Evolutionary conservation across 2,329 filamentous ascomycete species (phyloP).

Genomic region (Talaromyces piceae): DNA sequence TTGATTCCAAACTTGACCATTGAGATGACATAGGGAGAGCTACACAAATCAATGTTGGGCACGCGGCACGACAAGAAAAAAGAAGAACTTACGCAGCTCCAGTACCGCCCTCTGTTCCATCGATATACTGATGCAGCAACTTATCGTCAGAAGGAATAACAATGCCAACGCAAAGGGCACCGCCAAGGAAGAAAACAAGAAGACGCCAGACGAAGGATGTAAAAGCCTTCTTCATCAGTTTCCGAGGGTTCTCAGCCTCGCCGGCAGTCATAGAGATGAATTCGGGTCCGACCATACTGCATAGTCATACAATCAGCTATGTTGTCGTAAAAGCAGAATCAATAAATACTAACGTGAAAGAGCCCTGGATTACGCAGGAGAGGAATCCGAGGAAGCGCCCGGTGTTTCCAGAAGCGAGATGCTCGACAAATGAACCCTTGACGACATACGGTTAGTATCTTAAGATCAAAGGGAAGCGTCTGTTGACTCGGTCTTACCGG

Average conservation of each 20-base stretch:
- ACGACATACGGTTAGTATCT: not conserved
- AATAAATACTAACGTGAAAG: constrained; percentile 49
- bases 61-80: not conserved
- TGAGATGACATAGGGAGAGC: constrained; percentile 64
- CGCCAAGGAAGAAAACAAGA: constrained; percentile 66
- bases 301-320: constrained; percentile 9
- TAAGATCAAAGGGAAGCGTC: not conserved
- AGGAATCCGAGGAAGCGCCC: constrained; percentile 55
- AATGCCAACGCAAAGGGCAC: constrained; percentile 65
- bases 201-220: constrained; percentile 72
- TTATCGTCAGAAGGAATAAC: constrained; percentile 60
- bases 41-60: not conserved
- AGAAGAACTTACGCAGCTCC: constrained; percentile 41
- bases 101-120: constrained; percentile 30
- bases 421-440: constrained; percentile 44
- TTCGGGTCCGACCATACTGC: constrained; percentile 59
- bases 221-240: constrained; percentile 65
- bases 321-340: not conserved
- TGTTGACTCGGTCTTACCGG: constrained; percentile 26
- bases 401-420: constrained; percentile 31
- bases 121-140: constrained; percentile 49
- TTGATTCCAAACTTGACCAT: constrained; percentile 55
- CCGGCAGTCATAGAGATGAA: constrained; percentile 67
- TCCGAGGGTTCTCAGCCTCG: constrained; percentile 67
- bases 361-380: constrained; percentile 62